Base-by-base conservation (phyloP, 805 yeast species). In the Kodamaea restingae region DNA sequence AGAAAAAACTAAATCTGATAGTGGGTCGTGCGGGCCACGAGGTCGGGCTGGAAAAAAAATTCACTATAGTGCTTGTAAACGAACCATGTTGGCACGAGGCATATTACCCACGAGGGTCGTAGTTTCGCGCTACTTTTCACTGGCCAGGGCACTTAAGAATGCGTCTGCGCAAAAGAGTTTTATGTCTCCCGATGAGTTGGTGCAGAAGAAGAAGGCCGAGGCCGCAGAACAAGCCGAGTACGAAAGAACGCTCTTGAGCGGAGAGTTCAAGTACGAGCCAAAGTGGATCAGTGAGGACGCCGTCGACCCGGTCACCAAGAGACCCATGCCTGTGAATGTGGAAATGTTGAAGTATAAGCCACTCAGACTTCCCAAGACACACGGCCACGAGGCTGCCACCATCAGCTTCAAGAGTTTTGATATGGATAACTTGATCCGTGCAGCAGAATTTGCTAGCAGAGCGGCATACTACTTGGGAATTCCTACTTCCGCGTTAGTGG, bases 391-490 rank as follows among this genome's bases (percentile, higher is more conserved):
- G 42, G 88, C 83, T 15, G 95, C 95, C n/a, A 84, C 78, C 45
- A 55, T 91, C 31, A 78, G 78, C 33, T 71, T 91, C 50, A 76
- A 84, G 48, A 82, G 91, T 7, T 84, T 76, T 58, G 84, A 82
- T 43, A 73, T 76, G 39, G 78, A 78, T 43, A 83, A 81, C 51
- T 60, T 91, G 45, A 84, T 83, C 34, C 76, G 90, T 47, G 82
- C 81, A 46, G 71, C 85, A 20, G 95, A 91, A 61, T 93, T 93
- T 61, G 86, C 93, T 3, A 69, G 84, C 40, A 78, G 98, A 63
- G 88, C 88, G 0, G 98, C 96, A 0, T 93, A 76, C 59, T 93
- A 85, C 62, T 67, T 93, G 50, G 91, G 95, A 7, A 80, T 93
- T 49, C 96, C 98, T 12, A 79, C 84, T 24, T 75, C 80, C 10